phyloP scores from a whole-genome alignment of 2,329 filamentous ascomycete genomes.

The Alternaria sp. region DNA sequence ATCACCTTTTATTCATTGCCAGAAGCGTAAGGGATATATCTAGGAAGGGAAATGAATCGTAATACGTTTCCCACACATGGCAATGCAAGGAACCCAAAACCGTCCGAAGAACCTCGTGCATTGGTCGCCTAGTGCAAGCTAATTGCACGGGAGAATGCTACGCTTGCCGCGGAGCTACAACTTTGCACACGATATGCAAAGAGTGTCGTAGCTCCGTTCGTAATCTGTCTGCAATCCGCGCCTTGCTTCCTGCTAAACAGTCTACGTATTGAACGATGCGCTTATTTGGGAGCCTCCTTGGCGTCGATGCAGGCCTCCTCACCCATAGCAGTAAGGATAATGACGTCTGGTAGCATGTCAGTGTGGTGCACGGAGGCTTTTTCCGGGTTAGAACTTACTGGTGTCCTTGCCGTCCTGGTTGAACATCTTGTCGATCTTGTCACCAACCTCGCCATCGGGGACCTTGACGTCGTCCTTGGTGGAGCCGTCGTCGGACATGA shows the following conservation, averaged over 20 bases:
- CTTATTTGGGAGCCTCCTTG: conserved; percentile 80
- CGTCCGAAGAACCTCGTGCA: conserved; percentile 48
- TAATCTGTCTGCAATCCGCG: conserved; percentile 37
- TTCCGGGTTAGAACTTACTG: conserved; percentile 71
- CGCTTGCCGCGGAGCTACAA: conserved; percentile 38
- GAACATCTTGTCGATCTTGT: conserved; percentile 86
- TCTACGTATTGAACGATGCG: conserved; percentile 34
- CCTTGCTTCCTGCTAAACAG: conserved; percentile 38
- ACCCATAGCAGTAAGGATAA: conserved; percentile 94
- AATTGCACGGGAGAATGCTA: conserved; percentile 42
- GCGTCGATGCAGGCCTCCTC: conserved; percentile 91
- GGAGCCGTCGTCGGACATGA: conserved; percentile 86
- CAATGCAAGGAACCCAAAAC: conserved; percentile 51
- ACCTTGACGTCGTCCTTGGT: conserved; percentile 96
- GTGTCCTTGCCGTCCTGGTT: conserved; percentile 85
- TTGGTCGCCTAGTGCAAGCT: conserved; percentile 41
- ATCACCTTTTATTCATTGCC: conserved; percentile 50
- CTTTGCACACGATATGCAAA: conserved; percentile 35
- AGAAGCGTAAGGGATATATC: conserved; percentile 47
- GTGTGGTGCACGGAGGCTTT: neutral
- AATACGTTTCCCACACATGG: conserved; percentile 48
- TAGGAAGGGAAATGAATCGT: conserved; percentile 46
- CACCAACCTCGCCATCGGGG: conserved; percentile 87
- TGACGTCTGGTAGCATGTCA: conserved; percentile 71
- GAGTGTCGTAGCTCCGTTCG: conserved; percentile 33